A percentile compares a stretch with the other conserved stretches of the same genome.
Evolutionary conservation across 2,329 filamentous ascomycete species (phyloP).

Genomic region (Mycosphaerella sp.): DNA sequence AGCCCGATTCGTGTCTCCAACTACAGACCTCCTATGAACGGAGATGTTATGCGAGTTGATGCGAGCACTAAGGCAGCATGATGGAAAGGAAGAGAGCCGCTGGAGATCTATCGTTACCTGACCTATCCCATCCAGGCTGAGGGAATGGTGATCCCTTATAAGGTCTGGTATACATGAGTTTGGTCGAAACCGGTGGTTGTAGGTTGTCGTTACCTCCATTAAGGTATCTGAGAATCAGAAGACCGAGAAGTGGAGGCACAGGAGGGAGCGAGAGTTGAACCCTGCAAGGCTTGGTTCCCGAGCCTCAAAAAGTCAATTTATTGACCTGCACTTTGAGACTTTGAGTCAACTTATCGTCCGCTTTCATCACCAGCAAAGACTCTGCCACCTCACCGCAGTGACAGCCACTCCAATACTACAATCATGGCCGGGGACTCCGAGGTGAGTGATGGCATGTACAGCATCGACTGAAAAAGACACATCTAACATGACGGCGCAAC

Average conservation of each 20-base stretch:
- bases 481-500: slow-evolving; percentile 5
- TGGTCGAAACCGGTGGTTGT: too few species aligned
- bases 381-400: background rate
- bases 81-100: too few species aligned
- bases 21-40: too few species aligned
- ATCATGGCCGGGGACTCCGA: background rate
- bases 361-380: background rate
- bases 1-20: background rate
- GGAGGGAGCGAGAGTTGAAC: background rate
- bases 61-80: too few species aligned
- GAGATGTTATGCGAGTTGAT: too few species aligned
- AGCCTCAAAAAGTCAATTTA: background rate
- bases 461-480: background rate
- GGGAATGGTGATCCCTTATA: too few species aligned
- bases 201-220: too few species aligned
- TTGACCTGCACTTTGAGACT: background rate
- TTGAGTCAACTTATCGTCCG: background rate
- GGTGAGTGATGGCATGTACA: background rate
- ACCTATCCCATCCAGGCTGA: too few species aligned
- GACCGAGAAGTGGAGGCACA: too few species aligned
- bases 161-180: too few species aligned
- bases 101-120: too few species aligned
- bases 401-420: background rate
- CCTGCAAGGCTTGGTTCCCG: background rate
- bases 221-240: too few species aligned